These are phyloP conservation scores for Pugionium cornutum DNA, from an alignment of 345 rosid species.

Conservation along the genomic window DNA sequence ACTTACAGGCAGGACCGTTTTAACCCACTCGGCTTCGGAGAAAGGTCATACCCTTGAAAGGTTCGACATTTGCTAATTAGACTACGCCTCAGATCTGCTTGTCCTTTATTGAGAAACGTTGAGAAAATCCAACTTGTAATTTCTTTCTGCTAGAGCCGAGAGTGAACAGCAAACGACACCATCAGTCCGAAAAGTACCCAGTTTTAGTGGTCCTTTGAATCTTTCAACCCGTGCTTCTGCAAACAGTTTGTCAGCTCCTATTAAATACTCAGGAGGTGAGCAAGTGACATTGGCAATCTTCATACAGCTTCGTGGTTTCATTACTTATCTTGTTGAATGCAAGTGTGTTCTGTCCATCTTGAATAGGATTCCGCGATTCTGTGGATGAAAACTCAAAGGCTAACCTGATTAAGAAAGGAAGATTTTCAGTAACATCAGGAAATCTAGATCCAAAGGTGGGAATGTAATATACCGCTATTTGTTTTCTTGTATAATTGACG, in stretches of 20 bases:
- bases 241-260: conserved; percentile 97
- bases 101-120: conserved; percentile 6
- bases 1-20: conserved; percentile 58
- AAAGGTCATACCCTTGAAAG: conserved; percentile 58
- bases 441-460: conserved; percentile 90
- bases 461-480: conserved; percentile 27
- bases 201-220: conserved; percentile 95
- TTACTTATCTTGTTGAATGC: conserved; percentile 3
- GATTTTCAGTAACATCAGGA: conserved; percentile 97
- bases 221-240: conserved; percentile 97
- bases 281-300: conserved; percentile 14
- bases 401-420: conserved; percentile 91
- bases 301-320: neutral
- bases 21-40: conserved; percentile 62
- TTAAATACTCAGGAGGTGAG: conserved; percentile 89
- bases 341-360: conserved; percentile 23
- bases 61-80: conserved; percentile 43
- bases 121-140: neutral
- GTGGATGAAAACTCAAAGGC: conserved; percentile 91
- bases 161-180: conserved; percentile 45
- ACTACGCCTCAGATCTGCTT: conserved; percentile 19
- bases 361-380: conserved; percentile 83
- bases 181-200: conserved; percentile 64
- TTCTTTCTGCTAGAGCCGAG: conserved; percentile 53
- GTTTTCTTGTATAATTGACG: conserved; percentile 22